A percentile compares a stretch with the other conserved stretches of the same genome.
These are phyloP conservation scores for Picea abies DNA, from an alignment of 83 land plant species.

Conservation along the genomic window DNA sequence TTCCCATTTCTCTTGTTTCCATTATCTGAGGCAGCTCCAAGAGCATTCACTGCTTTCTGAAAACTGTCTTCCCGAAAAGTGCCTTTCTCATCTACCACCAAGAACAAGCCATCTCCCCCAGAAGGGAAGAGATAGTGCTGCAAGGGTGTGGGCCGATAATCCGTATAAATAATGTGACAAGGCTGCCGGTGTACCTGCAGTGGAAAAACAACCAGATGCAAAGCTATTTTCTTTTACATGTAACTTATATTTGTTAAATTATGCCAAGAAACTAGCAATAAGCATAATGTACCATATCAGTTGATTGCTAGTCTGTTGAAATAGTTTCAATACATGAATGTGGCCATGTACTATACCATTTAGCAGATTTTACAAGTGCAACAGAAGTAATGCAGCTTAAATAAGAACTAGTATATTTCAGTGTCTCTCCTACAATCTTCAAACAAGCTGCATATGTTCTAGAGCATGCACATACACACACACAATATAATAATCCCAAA, in stretches of 20 bases:
- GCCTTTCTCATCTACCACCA: conserved; percentile 97
- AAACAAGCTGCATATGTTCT: neutral
- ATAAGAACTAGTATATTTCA: neutral
- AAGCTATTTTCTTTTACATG: neutral
- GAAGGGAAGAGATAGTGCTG: conserved; percentile 96
- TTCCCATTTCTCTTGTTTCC: conserved; percentile 74
- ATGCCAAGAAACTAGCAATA: neutral
- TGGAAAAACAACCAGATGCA: neutral
- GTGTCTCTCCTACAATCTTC: neutral
- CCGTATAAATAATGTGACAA: conserved; percentile 99
- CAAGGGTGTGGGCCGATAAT: conserved; percentile 97
- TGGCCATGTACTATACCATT: neutral
- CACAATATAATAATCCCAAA: neutral
- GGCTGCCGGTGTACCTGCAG: conserved; percentile 97
- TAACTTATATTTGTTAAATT: neutral
- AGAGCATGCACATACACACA: neutral
- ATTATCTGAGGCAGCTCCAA: conserved; percentile 46
- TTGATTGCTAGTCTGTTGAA: neutral
- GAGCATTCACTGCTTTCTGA: conserved; percentile 95
- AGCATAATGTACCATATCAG: neutral
- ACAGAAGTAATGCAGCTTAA: neutral
- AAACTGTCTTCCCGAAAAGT: conserved; percentile 96
- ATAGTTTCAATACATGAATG: too few relatives aligned
- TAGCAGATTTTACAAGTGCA: neutral
- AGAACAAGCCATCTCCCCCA: conserved; percentile 90